Base-by-base conservation (phyloP, 352 stramenopile species). In the Globisporangium carolinianum region DNA sequence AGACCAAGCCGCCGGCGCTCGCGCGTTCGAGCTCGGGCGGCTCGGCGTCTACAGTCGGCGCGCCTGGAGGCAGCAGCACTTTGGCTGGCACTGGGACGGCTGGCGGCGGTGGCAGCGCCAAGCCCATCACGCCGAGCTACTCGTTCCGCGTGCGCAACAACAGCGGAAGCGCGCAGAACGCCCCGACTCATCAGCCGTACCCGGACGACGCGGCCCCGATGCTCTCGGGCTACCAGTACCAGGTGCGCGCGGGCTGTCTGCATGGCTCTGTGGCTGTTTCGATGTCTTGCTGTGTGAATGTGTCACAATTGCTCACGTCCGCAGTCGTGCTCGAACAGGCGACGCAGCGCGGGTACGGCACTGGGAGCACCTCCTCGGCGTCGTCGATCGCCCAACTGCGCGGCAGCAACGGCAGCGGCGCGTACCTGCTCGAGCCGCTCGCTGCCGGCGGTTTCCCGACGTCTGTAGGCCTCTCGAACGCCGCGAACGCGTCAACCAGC, bases 211-310 rank as follows among this genome's bases (percentile, higher is more conserved):
- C 63, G 24, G 57, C 73, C 6, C 70, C 67, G 55, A 83, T 78
- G 63, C 72, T 87, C 43, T 83, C 76, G 9, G 76, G 76, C 3
- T 87, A 84, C 62, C 76, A 84, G 56, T 87, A 84, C 59, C 76
- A 87, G 72, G 75, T 86, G 60, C 57, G 53, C 39, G 39, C 24
- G 14, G 24, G 24, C 24, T 5, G 39, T 43, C 11, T 43, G 39
- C 39, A 3, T 43, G 24, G 24, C 24, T 32, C 24, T 32, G 24
- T 32, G 24, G 24, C 24, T 32, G 24, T 32, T 32, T 32, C 24
- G 24, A 32, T 32, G 24, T 32, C 24, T 32, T 32, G 24, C 24
- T 32, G 24, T 32, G 24, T 32, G 24, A 32, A 32, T 32, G 24
- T 2, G 24, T 38, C 46, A 53, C 38, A 17, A 35, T n/a, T n/a